phyloP scores from a whole-genome alignment of 2,329 filamentous ascomycete genomes.

The Cercospora sp. region DNA sequence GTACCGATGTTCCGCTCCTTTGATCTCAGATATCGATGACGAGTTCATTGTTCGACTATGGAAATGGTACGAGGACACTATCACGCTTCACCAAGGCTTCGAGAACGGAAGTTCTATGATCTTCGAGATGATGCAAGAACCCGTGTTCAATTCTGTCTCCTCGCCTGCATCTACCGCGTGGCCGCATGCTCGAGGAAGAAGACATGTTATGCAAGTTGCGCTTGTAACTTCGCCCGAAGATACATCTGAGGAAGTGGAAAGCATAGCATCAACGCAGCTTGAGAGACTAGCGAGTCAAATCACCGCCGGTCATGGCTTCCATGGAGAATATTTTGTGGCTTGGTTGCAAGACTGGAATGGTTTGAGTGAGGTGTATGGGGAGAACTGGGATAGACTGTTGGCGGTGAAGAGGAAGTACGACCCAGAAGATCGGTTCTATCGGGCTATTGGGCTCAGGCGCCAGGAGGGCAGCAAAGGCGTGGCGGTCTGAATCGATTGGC shows the following conservation, averaged over 20 bases:
- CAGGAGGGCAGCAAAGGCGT: constrained; percentile 17
- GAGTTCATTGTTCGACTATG: constrained; percentile 31
- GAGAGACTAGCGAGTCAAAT: constrained; percentile 22
- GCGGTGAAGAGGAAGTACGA: constrained; percentile 30
- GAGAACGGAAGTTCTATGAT: constrained; percentile 30
- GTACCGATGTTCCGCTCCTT: constrained; percentile 31
- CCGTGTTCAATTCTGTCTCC: constrained; percentile 26
- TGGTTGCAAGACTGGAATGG: constrained; percentile 33
- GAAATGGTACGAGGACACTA: constrained; percentile 34
- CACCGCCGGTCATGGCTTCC: constrained; percentile 22
- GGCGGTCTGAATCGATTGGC: not conserved
- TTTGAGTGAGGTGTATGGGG: constrained; percentile 28
- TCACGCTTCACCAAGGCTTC: constrained; percentile 24
- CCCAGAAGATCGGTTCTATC: constrained; percentile 26
- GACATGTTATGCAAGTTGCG: constrained; percentile 33
- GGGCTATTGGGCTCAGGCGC: constrained; percentile 23
- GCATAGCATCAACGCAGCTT: constrained; percentile 26
- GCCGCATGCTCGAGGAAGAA: constrained; percentile 28
- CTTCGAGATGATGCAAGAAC: constrained; percentile 36
- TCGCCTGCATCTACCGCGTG: constrained; percentile 29
- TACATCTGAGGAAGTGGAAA: constrained; percentile 22
- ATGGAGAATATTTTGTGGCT: constrained; percentile 30
- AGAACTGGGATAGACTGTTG: constrained; percentile 28
- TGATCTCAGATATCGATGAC: constrained; percentile 32
- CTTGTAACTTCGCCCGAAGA: constrained; percentile 27